These are phyloP conservation scores for Fraxinus dipetala DNA, from an alignment of 305 asterid genomes.

Conservation along the genomic window DNA sequence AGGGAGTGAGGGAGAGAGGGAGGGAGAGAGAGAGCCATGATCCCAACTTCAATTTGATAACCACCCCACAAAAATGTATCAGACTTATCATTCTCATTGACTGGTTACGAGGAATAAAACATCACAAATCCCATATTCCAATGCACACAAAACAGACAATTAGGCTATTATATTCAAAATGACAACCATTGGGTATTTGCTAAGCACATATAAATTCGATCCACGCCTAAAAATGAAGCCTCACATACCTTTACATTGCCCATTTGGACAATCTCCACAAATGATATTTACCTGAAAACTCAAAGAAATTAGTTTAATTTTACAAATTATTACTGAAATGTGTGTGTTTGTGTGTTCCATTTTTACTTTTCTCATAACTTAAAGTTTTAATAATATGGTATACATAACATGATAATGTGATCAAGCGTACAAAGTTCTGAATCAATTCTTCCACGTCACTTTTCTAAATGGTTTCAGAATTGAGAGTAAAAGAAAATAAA, in stretches of 20 bases:
- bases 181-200: not conserved
- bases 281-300: constrained; percentile 70
- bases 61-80: not conserved
- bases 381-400: not conserved
- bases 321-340: not conserved
- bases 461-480: not conserved
- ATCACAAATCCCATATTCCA: not conserved
- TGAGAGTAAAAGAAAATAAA: not conserved
- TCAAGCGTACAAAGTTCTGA: not conserved
- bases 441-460: constrained; percentile 19
- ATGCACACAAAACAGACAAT: not conserved
- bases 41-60: not conserved
- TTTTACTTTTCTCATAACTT: not conserved
- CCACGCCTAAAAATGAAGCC: constrained; percentile 20
- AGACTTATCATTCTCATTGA: not conserved
- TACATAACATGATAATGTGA: constrained; percentile 3
- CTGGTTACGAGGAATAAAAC: not conserved
- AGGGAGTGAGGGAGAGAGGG: not conserved
- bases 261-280: constrained; percentile 82
- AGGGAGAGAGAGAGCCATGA: not conserved
- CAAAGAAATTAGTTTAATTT: constrained; percentile 14
- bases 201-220: not conserved
- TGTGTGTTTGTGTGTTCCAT: not conserved
- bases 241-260: constrained; percentile 76
- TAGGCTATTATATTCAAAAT: not conserved